Evolutionary conservation across 2,329 filamentous ascomycete species (phyloP), one percentile per base, ranked within the genome.

Genomic region (Fusarium sp.): DNA sequence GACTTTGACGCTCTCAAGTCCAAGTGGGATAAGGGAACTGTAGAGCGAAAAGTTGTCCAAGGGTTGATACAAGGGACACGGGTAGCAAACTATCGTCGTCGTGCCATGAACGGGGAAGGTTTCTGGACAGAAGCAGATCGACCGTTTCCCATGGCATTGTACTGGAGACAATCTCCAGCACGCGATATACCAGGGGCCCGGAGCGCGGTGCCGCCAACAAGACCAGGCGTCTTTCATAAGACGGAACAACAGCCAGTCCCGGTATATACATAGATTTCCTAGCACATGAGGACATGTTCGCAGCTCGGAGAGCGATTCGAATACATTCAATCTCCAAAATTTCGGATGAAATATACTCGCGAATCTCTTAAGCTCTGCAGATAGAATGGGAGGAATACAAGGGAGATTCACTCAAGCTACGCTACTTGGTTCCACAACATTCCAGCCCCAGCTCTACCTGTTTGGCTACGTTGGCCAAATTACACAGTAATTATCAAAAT

Each of bases 1-100:
- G 69, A 70, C 11, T 66, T 67, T n/a, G 70, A 70, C 25, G 57
- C 67, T 0, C 51, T 69, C 4, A 58, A 52, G 37, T 25, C 65
- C 4, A 69, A 70, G 42, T 69, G 67, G 67, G 67, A 69, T 35
- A 69, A 68, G 48, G 49, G 57, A 11, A 69, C 67, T 1, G 17
- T 45, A 1, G 67, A 69, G 25, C 53, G 67, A 23, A 57, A 54
- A 37, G 51, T 68, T n/a, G 67, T 69, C 10, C 67, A 68, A 9
- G 41, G 37, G 1, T 29, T 69, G 23, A 65, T 70, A 7, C 67
- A 56, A 25, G 53, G 48, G 8, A 54, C 61, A 13, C 55, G 49
- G 32, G 8, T 31, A 1, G 48, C 50, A 6, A 41, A 55, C 8
- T 69, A 68, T 44, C 65, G 61, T 13, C 62, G 67, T 19, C 65